These are phyloP conservation scores for Tricholoma terreum DNA, from an alignment of 768 basidiomycete species.

Conservation along the genomic window DNA sequence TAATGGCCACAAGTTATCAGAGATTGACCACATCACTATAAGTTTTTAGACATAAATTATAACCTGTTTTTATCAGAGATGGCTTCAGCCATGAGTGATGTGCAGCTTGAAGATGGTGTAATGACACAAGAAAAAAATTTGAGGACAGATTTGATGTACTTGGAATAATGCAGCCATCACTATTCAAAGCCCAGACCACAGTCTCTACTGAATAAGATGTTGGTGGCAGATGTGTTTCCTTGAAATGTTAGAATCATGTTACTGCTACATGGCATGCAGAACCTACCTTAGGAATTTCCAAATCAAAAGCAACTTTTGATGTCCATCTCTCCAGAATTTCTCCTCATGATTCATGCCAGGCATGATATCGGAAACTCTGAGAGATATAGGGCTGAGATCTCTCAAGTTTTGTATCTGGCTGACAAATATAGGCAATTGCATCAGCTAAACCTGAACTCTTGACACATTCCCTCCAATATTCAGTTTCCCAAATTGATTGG, in stretches of 20 bases:
- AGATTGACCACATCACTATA: neutral
- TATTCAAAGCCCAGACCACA: neutral
- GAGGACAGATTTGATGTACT: slow-evolving; percentile 1
- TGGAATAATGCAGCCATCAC: slow-evolving; percentile 2
- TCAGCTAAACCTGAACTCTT: neutral
- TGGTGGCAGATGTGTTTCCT: neutral
- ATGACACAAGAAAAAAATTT: slow-evolving; percentile 1
- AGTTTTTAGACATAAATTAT: neutral
- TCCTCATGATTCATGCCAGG: neutral
- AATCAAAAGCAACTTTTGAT: neutral
- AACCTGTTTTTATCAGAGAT: neutral
- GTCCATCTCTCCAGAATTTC: neutral
- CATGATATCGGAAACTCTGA: neutral
- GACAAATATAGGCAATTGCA: neutral
- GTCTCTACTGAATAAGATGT: neutral
- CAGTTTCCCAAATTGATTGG: neutral
- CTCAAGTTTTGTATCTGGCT: neutral
- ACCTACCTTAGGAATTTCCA: neutral
- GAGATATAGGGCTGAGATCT: neutral
- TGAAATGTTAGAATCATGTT: neutral
- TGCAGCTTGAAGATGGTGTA: neutral
- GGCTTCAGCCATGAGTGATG: slow-evolving; percentile 1
- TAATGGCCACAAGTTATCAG: neutral
- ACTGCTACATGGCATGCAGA: neutral
- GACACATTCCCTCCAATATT: neutral